phyloP scores from a whole-genome alignment of 2,329 filamentous ascomycete genomes.

The Zasmidium citrigriseum region DNA sequence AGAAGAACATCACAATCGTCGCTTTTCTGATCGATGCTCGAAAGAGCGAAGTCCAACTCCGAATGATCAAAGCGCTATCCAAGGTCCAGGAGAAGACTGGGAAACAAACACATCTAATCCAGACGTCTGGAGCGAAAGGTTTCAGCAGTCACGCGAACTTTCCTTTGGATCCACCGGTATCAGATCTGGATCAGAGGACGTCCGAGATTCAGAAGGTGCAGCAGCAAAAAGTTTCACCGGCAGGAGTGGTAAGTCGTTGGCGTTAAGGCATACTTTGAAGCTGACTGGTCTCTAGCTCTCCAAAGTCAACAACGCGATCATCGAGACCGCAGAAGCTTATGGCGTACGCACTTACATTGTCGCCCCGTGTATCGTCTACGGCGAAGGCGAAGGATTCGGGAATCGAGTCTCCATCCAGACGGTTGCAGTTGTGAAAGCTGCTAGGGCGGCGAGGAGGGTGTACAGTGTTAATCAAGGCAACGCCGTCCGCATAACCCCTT shows the following conservation, averaged over 20 bases:
- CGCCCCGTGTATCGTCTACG: constrained; percentile 56
- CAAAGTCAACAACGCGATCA: background rate
- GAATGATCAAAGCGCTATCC: background rate
- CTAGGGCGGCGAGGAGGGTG: constrained; percentile 42
- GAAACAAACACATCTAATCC: background rate
- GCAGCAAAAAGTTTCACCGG: background rate
- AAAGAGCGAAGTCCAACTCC: background rate
- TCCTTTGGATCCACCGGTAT: background rate
- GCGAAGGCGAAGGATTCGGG: constrained; percentile 52
- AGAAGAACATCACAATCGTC: background rate
- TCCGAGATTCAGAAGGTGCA: background rate
- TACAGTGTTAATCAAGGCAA: constrained; percentile 42
- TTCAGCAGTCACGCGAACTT: background rate
- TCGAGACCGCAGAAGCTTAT: background rate
- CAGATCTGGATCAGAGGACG: background rate
- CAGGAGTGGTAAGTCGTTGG: background rate
- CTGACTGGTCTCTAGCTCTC: too few species aligned
- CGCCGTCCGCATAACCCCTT: background rate
- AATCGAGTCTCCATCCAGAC: constrained; percentile 56
- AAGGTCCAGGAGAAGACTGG: background rate
- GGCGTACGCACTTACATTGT: constrained; percentile 48
- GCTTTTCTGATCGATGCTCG: background rate
- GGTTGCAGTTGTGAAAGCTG: constrained; percentile 50
- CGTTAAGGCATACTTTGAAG: background rate
- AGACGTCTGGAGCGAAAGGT: background rate